These are phyloP conservation scores for Ophiosphaerella korrae DNA, from an alignment of 2,329 filamentous ascomycete genomes.

Conservation along the genomic window DNA sequence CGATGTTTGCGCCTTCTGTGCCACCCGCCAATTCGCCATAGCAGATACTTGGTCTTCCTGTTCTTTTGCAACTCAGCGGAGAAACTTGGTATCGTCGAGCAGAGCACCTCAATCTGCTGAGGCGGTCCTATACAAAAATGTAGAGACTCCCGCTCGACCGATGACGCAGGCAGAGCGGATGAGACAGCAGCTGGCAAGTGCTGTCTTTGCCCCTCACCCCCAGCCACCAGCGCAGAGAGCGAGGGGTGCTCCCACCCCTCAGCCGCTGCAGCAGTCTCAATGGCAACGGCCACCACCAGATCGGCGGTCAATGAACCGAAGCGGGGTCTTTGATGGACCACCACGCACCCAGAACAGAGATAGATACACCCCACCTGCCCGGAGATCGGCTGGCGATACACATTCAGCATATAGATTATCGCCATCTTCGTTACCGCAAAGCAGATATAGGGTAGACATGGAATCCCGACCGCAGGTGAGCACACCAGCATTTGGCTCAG, in stretches of 20 bases:
- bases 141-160: conserved; percentile 16
- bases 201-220: conserved; percentile 14
- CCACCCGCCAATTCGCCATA: conserved; percentile 38
- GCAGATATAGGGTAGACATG: conserved; percentile 39
- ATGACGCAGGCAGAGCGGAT: conserved; percentile 36
- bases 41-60: conserved; percentile 20
- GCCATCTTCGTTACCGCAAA: conserved; percentile 6
- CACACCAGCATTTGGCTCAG: conserved; percentile 31
- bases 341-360: conserved; percentile 26
- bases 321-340: conserved; percentile 17
- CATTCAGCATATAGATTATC: conserved; percentile 7
- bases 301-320: conserved; percentile 19
- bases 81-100: conserved; percentile 41
- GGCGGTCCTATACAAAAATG: conserved; percentile 34
- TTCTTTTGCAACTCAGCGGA: conserved; percentile 29
- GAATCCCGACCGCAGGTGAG: conserved; percentile 33
- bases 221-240: conserved; percentile 20
- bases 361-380: conserved; percentile 15
- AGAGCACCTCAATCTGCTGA: conserved; percentile 38
- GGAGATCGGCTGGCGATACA: conserved; percentile 6
- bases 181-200: conserved; percentile 29
- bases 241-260: conserved; percentile 13
- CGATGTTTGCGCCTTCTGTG: conserved; percentile 48
- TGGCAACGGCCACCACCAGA: conserved; percentile 14
- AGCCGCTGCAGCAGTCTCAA: conserved; percentile 13